Percentiles rank a stretch among this genome's conserved stretches.
These are phyloP conservation scores for Melaleuca alternifolia DNA, from an alignment of 345 rosid genomes.

Conservation along the genomic window DNA sequence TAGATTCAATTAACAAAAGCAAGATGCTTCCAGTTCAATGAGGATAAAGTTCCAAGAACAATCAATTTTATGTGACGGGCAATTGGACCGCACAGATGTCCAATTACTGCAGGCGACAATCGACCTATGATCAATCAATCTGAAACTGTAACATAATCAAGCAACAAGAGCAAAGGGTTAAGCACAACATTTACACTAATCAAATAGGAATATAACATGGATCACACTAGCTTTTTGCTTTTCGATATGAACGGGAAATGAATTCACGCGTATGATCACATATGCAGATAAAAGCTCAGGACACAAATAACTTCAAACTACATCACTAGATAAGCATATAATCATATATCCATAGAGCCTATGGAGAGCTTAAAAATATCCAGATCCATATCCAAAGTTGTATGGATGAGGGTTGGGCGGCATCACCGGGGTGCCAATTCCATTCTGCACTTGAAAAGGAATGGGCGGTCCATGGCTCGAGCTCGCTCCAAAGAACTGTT, in stretches of 20 bases:
- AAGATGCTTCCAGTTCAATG: background rate
- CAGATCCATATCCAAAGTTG: background rate
- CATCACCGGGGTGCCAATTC: background rate
- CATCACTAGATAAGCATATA: background rate
- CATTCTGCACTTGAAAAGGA: background rate
- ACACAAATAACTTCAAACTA: background rate
- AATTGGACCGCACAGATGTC: background rate
- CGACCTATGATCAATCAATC: background rate
- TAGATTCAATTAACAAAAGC: background rate
- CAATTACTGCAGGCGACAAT: background rate
- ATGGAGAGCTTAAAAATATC: background rate
- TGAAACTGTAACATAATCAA: background rate
- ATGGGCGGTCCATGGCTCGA: background rate
- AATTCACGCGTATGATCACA: background rate
- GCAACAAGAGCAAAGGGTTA: background rate
- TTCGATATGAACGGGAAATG: background rate
- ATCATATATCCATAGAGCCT: background rate
- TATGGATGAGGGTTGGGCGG: background rate
- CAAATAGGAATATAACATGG: background rate
- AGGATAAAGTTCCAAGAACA: background rate
- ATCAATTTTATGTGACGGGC: background rate
- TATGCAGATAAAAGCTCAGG: background rate
- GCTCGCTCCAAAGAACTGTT: background rate
- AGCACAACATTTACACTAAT: background rate
- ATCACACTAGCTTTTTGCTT: background rate